Conservation (phyloP, 2,329 filamentous ascomycete species). For the Exophiala mesophila region DNA sequence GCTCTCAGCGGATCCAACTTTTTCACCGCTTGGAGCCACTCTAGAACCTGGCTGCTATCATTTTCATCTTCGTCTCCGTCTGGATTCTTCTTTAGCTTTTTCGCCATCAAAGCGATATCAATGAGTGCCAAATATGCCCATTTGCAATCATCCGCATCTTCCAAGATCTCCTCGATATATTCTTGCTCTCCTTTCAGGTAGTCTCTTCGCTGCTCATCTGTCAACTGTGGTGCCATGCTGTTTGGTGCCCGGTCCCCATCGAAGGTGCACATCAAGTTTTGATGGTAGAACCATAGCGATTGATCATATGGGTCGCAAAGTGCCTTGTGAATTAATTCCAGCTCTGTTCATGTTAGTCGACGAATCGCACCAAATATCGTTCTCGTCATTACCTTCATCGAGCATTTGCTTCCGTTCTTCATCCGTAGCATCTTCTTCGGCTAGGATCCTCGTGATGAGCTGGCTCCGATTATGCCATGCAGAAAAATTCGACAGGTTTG, state of each 20-base stretch:
- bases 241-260: slow-evolving; percentile 46
- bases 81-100: slow-evolving; percentile 42
- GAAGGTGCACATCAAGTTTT: slow-evolving; percentile 72
- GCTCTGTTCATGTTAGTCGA: slow-evolving; percentile 57
- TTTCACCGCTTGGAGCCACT: slow-evolving; percentile 62
- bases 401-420: slow-evolving; percentile 63
- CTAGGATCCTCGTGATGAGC: slow-evolving; percentile 70
- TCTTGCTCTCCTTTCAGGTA: slow-evolving; percentile 69
- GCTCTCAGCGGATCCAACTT: slow-evolving; percentile 68
- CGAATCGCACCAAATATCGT: slow-evolving; percentile 8
- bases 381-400: slow-evolving; percentile 55
- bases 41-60: slow-evolving; percentile 42
- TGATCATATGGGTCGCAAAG: slow-evolving; percentile 91
- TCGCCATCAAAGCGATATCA: slow-evolving; percentile 62
- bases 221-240: slow-evolving; percentile 62
- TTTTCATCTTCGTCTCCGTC: slow-evolving; percentile 39
- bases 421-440: slow-evolving; percentile 63
- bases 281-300: slow-evolving; percentile 95
- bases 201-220: slow-evolving; percentile 54
- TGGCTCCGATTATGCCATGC: slow-evolving; percentile 91
- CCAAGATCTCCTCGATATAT: slow-evolving; percentile 63
- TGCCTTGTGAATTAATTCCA: slow-evolving; percentile 68
- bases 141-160: slow-evolving; percentile 68
- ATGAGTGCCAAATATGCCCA: slow-evolving; percentile 87
- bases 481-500: slow-evolving; percentile 91